These are phyloP conservation scores for Oenanthe sinensis DNA, from an alignment of 129 eudicot species.

Conservation along the genomic window DNA sequence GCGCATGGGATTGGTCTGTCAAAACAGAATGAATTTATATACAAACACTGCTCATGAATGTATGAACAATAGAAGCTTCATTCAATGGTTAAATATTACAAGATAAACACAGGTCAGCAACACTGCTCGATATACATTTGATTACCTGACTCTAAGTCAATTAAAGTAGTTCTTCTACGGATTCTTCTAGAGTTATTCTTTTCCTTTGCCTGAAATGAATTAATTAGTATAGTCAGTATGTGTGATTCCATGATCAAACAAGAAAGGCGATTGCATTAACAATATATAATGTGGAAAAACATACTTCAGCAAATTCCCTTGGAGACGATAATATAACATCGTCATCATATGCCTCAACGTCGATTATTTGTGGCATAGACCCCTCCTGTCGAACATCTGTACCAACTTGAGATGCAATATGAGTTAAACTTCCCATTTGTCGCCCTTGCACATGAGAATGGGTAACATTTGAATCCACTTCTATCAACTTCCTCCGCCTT, in stretches of 20 bases:
- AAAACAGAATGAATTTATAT: background rate
- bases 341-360: constrained; percentile 66
- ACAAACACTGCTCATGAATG: background rate
- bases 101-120: background rate
- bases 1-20: background rate
- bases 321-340: constrained; percentile 76
- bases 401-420: constrained; percentile 17
- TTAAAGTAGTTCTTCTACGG: constrained; percentile 35
- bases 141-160: constrained; percentile 69
- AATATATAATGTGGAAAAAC: constrained; percentile 1
- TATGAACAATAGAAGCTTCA: background rate
- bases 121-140: background rate
- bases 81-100: background rate
- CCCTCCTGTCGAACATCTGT: constrained; percentile 28
- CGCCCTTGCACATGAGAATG: constrained; percentile 40
- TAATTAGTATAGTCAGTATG: background rate
- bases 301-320: constrained; percentile 70
- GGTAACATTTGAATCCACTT: constrained; percentile 56
- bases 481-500: constrained; percentile 39
- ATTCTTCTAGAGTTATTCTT: constrained; percentile 49
- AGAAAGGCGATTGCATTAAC: background rate
- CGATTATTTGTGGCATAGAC: constrained; percentile 35
- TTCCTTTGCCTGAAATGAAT: constrained; percentile 33
- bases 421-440: constrained; percentile 20
- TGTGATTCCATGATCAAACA: background rate